Conservation (phyloP, 208 protist species). For the Balamuthia mandrillaris region DNA sequence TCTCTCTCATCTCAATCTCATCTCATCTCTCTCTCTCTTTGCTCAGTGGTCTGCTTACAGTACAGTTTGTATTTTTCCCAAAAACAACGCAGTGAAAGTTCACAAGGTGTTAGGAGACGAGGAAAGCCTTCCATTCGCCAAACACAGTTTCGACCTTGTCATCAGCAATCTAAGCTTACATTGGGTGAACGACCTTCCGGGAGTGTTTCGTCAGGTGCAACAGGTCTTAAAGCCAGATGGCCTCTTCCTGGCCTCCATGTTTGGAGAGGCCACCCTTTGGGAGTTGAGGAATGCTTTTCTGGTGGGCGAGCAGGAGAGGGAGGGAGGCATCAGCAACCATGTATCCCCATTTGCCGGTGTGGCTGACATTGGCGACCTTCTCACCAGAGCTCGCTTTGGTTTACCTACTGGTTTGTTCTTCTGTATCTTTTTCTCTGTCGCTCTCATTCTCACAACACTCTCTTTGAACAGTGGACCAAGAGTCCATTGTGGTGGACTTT, state of each 20-base stretch:
- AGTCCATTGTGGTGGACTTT: conserved; percentile 5
- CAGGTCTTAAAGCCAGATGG: conserved; percentile 19
- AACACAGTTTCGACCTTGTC: conserved; percentile 28
- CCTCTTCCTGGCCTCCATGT: conserved; percentile 39
- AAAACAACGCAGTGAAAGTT: not conserved
- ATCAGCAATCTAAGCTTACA: conserved; percentile 32
- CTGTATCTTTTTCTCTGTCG: not conserved
- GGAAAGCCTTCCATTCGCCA: not conserved
- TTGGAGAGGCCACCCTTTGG: conserved; percentile 15
- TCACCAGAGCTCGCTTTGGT: not conserved
- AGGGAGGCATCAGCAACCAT: conserved; percentile 19
- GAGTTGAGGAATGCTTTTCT: conserved; percentile 34
- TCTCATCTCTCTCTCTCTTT: not conserved
- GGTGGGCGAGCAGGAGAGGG: conserved; percentile 33
- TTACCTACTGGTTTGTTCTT: not conserved
- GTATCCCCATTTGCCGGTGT: conserved; percentile 30
- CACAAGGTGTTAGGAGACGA: not conserved
- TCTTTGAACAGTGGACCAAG: not conserved
- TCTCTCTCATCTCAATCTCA: not conserved
- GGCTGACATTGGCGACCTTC: conserved; percentile 8
- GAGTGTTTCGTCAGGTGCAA: not conserved
- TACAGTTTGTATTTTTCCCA: not conserved
- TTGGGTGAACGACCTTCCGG: conserved; percentile 43
- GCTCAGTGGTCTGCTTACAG: not conserved
- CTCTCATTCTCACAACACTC: not conserved